Evolutionary conservation across 495 filamentous ascomycete genomes (phyloP).

Genomic region (Penicillium crystallinum): DNA sequence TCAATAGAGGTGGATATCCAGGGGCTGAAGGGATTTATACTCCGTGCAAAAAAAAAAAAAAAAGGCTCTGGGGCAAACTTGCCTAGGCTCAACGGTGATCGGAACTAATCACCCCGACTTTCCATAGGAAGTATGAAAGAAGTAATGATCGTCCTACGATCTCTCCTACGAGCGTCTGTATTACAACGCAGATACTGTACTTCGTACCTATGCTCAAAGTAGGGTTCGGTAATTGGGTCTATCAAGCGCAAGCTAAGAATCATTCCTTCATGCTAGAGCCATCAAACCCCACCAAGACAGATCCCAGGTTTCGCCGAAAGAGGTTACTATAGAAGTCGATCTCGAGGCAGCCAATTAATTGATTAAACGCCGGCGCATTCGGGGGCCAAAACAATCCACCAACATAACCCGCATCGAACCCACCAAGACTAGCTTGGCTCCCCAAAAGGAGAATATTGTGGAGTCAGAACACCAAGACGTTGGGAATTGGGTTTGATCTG

Average conservation of each 20-base stretch:
- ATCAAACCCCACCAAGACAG: background rate
- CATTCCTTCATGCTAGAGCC: background rate
- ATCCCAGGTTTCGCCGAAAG: constrained; percentile 4
- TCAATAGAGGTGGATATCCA: no score
- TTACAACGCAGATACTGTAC: background rate
- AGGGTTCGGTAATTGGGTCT: background rate
- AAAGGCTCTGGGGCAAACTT: background rate
- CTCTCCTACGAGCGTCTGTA: no score
- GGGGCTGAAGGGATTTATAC: background rate
- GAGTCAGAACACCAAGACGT: background rate
- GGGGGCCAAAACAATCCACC: constrained; percentile 5
- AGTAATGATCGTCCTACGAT: background rate
- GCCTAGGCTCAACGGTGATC: background rate
- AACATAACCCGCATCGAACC: background rate
- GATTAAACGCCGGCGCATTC: constrained; percentile 19
- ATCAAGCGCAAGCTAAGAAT: background rate
- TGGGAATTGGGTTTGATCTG: constrained; percentile 7
- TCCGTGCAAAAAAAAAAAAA: no score
- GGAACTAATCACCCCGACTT: background rate
- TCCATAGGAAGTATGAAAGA: background rate
- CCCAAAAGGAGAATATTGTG: background rate
- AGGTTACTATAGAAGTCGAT: constrained; percentile 13
- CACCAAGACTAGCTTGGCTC: background rate
- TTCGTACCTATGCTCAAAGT: background rate
- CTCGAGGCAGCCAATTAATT: constrained; percentile 11